Conservation (phyloP, 176 grass and related monocot genomes). For the Guadua angustifolia region DNA sequence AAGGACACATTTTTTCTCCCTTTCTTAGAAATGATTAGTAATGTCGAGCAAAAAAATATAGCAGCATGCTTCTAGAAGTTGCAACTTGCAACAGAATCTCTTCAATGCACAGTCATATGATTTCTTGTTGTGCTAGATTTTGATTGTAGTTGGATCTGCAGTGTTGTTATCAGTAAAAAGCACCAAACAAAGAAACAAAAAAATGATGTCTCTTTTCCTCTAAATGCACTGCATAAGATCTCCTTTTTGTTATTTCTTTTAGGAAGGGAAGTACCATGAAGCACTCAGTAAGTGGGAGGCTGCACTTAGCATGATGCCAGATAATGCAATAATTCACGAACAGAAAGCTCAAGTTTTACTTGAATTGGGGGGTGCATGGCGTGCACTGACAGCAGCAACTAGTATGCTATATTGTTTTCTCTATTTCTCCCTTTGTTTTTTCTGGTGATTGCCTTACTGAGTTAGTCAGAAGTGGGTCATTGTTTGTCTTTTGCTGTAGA, state of each 20-base stretch:
- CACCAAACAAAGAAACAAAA: not conserved
- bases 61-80: not conserved
- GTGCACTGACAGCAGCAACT: constrained; percentile 71
- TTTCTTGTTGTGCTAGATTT: not conserved
- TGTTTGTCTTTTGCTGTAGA: no score
- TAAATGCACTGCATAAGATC: not conserved
- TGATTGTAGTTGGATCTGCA: not conserved
- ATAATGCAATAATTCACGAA: constrained; percentile 74
- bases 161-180: not conserved
- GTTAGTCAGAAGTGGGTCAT: no score
- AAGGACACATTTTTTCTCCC: not conserved
- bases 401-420: constrained; percentile 51
- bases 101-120: not conserved
- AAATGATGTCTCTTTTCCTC: not conserved
- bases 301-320: constrained; percentile 64
- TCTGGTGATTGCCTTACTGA: not conserved
- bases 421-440: not conserved
- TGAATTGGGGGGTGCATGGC: constrained; percentile 86
- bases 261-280: constrained; percentile 85
- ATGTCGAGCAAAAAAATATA: no score
- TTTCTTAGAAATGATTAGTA: not conserved
- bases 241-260: constrained; percentile 25
- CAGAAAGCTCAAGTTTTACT: constrained; percentile 92
- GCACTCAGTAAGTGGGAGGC: constrained; percentile 90
- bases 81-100: not conserved